Base-by-base conservation (phyloP, 179 eudicot genomes). In the Vitellaria paradoxa region DNA sequence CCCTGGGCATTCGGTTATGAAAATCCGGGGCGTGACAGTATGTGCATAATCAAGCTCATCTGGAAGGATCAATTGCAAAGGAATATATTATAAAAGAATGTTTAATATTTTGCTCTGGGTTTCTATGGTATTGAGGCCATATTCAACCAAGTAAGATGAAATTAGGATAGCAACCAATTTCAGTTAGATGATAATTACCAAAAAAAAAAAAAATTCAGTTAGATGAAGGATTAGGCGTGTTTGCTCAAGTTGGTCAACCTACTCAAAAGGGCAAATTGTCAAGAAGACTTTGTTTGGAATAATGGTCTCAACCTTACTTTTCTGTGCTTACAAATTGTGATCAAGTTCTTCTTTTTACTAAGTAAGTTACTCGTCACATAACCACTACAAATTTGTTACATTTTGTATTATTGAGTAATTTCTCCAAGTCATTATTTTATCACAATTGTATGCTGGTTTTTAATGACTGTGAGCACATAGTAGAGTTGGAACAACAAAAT, bases 1-100 rank as follows among this genome's bases (percentile, higher is more conserved):
- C n/a, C n/a, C n/a, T n/a, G n/a, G n/a, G n/a, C n/a, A n/a, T n/a
- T n/a, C n/a, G n/a, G n/a, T n/a, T n/a, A n/a, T n/a, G n/a, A n/a
- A n/a, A n/a, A n/a, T n/a, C n/a, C n/a, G n/a, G n/a, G n/a, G n/a
- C n/a, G n/a, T n/a, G n/a, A n/a, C n/a, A n/a, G n/a, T n/a, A 74
- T 42, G 77, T 84, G 9, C 53, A 65, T 0, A 78, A 77, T 13
- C 80, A 78, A 37, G 24, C 13, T 61, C 45, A 65, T 8, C 78
- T 78, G 2, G 65, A 80, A 57, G 83, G 79, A 69, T 77, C 59
- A 47, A 76, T 79, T 14, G 81, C 78, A 0, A 47, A 79, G 65
- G 80, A 63, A 0, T 72, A 76, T 21, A 37, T 79, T 12, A 18
- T 45, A 7, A 67, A 82, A 42, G 74, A 82, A 21, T 68, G 72